Evolutionary conservation across 345 rosid genomes (phyloP), one percentile per base, ranked within the genome.

Genomic region (Brassica carinata): DNA sequence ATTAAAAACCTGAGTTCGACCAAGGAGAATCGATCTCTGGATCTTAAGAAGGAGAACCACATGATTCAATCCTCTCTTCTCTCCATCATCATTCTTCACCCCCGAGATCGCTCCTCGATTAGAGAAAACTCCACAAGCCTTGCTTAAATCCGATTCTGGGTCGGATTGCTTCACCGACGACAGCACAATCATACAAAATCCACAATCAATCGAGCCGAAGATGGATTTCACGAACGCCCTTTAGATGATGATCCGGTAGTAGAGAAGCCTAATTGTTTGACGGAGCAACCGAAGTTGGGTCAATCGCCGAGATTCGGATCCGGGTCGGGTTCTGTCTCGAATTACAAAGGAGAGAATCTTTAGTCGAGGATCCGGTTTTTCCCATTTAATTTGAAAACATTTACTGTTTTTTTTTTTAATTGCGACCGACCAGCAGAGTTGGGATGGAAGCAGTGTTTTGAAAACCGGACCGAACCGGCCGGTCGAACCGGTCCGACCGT

Each of bases 21-120:
- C 10, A 94, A 71, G 76, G 99, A 90, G 88, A 96, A 92, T 58
- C 98, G 97, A 89, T 94, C 92, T 89, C 97, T 87, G 65, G 98
- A 84, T 90, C 87, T 88, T 91, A 94, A 94, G 77, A 96, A 96
- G 79, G 92, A 81, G 71, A 87, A 66, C 98, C 76, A 73, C 76
- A 73, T 73, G 76, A 73, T 73, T 73, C 76, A 72, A 59, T 36
- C 74, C 45, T 77, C 43, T 67, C 79, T 67, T 30, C 59, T 26
- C 59, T 71, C 26, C 61, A 68, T 26, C 61, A 58, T 81, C 88
- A 14, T 85, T 78, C 64, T 78, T 77, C 68, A 72, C 82, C 79
- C 77, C 70, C 34, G 58, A 5, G 10, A 45, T 79, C 59, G 48
- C 64, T 67, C 17, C 73, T 79, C 38, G 30, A 71, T 51, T 3